phyloP scores from a whole-genome alignment of 331 rosid species.

The Arachis monticola region DNA sequence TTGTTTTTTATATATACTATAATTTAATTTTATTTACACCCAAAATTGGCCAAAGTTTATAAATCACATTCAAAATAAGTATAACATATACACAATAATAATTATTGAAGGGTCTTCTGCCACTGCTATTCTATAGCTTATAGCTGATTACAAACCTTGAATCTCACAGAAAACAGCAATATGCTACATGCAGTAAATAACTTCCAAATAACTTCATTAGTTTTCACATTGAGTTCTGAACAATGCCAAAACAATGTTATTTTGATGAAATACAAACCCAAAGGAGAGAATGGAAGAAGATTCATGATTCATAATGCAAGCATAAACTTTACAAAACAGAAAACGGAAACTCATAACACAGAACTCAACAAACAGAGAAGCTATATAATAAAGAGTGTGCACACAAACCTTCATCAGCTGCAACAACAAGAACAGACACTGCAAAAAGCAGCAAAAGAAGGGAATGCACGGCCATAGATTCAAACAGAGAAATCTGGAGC shows the following conservation, averaged over 20 bases:
- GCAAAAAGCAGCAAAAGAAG: constrained; percentile 60
- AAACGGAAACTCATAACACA: constrained; percentile 13
- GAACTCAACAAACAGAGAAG: not conserved
- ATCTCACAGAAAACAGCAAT: constrained; percentile 19
- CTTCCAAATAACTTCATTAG: not conserved
- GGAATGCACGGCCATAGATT: constrained; percentile 60
- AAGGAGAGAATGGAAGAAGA: constrained; percentile 12
- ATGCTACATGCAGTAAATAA: constrained; percentile 6
- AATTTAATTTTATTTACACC: constrained; percentile 8
- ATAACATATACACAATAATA: constrained; percentile 23
- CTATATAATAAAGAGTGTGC: not conserved
- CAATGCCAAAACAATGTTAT: constrained; percentile 7
- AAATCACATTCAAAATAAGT: constrained; percentile 8
- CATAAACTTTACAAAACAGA: constrained; percentile 1
- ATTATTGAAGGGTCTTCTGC: not conserved
- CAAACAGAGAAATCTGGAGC: constrained; percentile 40
- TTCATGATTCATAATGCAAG: constrained; percentile 28
- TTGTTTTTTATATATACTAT: not conserved
- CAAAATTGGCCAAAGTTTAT: constrained; percentile 1
- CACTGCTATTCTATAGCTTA: not conserved
- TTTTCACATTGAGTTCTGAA: not conserved
- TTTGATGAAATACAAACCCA: constrained; percentile 8
- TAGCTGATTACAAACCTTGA: not conserved
- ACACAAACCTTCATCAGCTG: constrained; percentile 71
- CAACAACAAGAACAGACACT: constrained; percentile 49